Percentiles rank a stretch among this genome's conserved stretches.
Evolutionary conservation across 2,329 filamentous ascomycete species (phyloP).

Genomic region (Chaetothyriales sp.): DNA sequence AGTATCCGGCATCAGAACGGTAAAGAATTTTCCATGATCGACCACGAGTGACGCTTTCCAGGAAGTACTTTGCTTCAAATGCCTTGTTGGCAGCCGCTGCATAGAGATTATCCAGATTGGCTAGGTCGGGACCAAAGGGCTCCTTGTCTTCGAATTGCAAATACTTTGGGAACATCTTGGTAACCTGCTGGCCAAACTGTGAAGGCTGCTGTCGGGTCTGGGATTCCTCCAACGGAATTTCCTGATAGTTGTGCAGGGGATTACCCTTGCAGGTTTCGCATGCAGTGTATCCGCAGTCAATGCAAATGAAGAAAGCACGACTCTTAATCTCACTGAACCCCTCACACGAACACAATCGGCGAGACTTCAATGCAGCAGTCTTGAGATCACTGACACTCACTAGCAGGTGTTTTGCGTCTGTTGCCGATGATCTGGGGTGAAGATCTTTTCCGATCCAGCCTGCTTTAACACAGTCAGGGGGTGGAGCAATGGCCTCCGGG

Average conservation of each 20-base stretch:
- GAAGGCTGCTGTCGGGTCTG: neutral
- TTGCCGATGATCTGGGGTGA: neutral
- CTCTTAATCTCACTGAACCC: conserved; percentile 27
- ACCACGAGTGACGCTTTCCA: conserved; percentile 6
- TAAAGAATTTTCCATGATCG: conserved; percentile 30
- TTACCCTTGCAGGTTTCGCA: conserved; percentile 8
- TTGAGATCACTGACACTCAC: neutral
- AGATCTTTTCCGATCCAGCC: neutral
- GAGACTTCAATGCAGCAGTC: conserved; percentile 8
- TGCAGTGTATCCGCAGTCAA: conserved; percentile 10
- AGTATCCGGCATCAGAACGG: conserved; percentile 7
- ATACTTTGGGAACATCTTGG: neutral
- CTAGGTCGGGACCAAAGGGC: neutral
- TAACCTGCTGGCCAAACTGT: neutral
- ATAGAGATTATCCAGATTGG: conserved; percentile 18
- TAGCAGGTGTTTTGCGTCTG: neutral
- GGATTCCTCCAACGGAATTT: neutral
- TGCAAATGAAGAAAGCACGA: conserved; percentile 10
- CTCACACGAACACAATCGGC: conserved; percentile 44
- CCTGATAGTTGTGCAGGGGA: conserved; percentile 19
- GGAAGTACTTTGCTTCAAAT: conserved; percentile 21
- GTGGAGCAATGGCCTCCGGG: neutral
- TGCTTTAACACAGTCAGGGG: neutral
- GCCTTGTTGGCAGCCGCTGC: conserved; percentile 22
- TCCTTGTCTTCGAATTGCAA: neutral